These are phyloP conservation scores for Golovinomyces cichoracearum DNA, from an alignment of 2,329 filamentous ascomycete species.

Conservation along the genomic window DNA sequence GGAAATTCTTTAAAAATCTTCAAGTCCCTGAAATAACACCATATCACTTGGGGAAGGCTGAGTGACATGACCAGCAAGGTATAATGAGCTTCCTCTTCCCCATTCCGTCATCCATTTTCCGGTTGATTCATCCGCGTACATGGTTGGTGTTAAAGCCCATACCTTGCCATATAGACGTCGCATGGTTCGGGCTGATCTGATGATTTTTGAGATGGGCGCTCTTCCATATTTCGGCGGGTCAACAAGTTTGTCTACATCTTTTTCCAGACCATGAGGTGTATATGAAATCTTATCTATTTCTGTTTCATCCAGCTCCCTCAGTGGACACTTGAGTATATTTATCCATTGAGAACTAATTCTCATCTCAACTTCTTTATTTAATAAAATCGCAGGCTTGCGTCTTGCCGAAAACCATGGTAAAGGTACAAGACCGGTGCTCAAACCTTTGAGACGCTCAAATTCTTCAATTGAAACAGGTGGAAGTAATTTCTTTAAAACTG, in stretches of 20 bases:
- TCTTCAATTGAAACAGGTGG: slow-evolving; percentile 28
- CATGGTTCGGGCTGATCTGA: slow-evolving; percentile 17
- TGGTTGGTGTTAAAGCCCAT: slow-evolving; percentile 21
- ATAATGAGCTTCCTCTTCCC: slow-evolving; percentile 17
- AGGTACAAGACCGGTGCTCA: slow-evolving; percentile 17
- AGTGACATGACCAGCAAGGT: slow-evolving; percentile 14
- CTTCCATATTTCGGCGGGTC: slow-evolving; percentile 7
- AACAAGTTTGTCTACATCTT: not conserved
- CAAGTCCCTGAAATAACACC: slow-evolving; percentile 24
- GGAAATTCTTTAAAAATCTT: too few species aligned
- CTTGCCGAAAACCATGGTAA: slow-evolving; percentile 4
- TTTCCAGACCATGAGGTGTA: not conserved
- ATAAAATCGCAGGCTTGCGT: slow-evolving; percentile 5
- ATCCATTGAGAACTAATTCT: slow-evolving; percentile 2
- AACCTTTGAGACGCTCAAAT: slow-evolving; percentile 27
- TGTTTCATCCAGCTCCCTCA: slow-evolving; percentile 1
- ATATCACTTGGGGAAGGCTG: slow-evolving; percentile 14
- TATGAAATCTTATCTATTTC: not conserved
- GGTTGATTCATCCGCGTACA: slow-evolving; percentile 14
- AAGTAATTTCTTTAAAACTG: slow-evolving; percentile 21
- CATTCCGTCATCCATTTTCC: slow-evolving; percentile 20
- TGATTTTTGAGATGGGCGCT: not conserved
- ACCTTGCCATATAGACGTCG: slow-evolving; percentile 22
- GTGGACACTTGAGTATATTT: slow-evolving; percentile 2
- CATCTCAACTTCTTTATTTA: not conserved